A percentile compares a stretch with the other conserved stretches of the same genome.
Conservation (phyloP, 345 rosid genomes). For the Syzygium grande region DNA sequence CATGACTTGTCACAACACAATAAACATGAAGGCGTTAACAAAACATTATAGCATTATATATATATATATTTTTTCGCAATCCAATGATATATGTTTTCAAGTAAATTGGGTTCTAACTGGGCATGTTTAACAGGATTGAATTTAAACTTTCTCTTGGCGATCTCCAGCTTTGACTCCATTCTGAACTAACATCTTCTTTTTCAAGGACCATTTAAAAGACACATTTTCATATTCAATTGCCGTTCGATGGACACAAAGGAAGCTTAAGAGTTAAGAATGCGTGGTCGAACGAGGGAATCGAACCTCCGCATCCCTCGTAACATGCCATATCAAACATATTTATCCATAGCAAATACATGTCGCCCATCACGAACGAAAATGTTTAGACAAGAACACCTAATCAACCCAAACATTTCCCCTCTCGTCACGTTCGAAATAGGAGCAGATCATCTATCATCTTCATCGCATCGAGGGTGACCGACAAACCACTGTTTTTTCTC, state of each 20-base stretch:
- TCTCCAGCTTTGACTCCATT: neutral
- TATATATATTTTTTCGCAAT: neutral
- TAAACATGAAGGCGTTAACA: neutral
- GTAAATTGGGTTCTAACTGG: neutral
- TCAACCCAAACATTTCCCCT: neutral
- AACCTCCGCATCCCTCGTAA: neutral
- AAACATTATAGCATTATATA: neutral
- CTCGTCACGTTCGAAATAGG: neutral
- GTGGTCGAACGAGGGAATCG: neutral
- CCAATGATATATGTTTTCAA: neutral
- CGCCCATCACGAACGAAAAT: neutral
- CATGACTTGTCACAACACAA: neutral
- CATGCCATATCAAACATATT: neutral
- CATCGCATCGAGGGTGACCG: neutral
- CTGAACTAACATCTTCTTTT: neutral
- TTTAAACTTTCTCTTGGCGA: neutral
- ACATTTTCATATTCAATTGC: neutral
- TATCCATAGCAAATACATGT: neutral
- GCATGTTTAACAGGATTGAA: neutral
- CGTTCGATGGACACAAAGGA: fast-evolving
- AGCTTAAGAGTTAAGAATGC: neutral
- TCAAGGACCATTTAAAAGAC: neutral
- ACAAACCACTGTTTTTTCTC: neutral
- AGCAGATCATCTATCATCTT: neutral
- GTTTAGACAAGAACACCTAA: neutral